Percentiles rank a stretch among this genome's conserved stretches.
Conservation (phyloP, 176 grass and related monocot species). For the Paspalum notatum region DNA sequence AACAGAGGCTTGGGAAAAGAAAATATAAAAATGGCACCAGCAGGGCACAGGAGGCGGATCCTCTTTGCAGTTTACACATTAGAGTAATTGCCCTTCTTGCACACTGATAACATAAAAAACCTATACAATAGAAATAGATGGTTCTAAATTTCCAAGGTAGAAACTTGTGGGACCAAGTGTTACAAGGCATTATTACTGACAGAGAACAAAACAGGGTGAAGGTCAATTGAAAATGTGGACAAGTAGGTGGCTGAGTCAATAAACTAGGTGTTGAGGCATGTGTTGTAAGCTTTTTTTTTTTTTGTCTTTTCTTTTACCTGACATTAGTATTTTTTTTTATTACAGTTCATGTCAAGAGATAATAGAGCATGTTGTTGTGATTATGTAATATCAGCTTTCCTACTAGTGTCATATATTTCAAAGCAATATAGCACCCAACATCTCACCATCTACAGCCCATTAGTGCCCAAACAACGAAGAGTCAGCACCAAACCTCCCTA, state of each 20-base stretch:
- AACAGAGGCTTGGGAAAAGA: background rate
- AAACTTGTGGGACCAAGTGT: constrained; percentile 5
- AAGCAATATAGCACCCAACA: background rate
- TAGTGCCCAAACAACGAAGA: background rate
- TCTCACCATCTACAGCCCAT: background rate
- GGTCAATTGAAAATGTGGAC: background rate
- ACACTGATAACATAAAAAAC: background rate
- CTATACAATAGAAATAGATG: constrained; percentile 7
- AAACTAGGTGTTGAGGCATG: background rate
- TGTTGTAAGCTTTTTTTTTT: too few species aligned
- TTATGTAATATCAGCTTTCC: background rate
- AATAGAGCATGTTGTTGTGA: background rate
- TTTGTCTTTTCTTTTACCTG: background rate
- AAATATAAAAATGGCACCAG: background rate
- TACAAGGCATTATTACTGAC: background rate
- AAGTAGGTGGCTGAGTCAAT: background rate
- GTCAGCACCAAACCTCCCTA: background rate
- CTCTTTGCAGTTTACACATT: background rate
- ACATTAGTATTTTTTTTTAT: constrained; percentile 2
- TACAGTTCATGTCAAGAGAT: background rate
- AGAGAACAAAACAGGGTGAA: background rate
- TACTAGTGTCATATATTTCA: background rate
- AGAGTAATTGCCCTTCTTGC: background rate
- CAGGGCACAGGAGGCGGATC: background rate
- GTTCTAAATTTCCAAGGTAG: background rate